Base-by-base conservation (phyloP, 441 rosid genomes). In the Mallotus repandus region DNA sequence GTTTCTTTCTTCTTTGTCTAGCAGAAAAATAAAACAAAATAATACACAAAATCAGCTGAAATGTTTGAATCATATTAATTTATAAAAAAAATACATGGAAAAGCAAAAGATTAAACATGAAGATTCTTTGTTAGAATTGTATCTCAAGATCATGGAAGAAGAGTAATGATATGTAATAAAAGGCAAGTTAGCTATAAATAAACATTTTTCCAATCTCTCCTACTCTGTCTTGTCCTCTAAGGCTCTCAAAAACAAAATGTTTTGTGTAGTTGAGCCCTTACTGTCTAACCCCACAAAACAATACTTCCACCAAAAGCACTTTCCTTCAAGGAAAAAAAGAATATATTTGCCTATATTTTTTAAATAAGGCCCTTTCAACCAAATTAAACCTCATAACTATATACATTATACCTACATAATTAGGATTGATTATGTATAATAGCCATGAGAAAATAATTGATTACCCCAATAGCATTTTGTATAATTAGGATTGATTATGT, bases 281-380 rank as follows among this genome's bases (percentile, higher is more conserved):
- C 80, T 82, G 77, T 88, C 92, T 84, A 87, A 78, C 75, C 35
- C 87, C 89, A 84, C 74, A 77, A 70, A 6, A 68, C 76, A 79
- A 85, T 72, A 77, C 94, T 89, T 91, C 76, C 68, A 57, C 70
- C 74, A 73, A 76, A 88, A 89, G 91, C 89, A 88, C 81, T 61
- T 78, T 69, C 81, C 74, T 73, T 19, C 68, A 41, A 71, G 56
- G 65, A 75, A 75, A 76, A 74, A 62, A 61, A 82, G 41, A 38
- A 38, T 38, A 69, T 69, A 83, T 69, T 71, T 72, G 81, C 86
- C 82, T 62, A 57, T 76, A 69, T 71, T 75, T 69, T 78, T 66
- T 66, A 46, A 45, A 71, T 6, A 38, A 38, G 7, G 78, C 79
- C 86, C 80, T 80, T 76, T 53, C 85, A 80, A 83, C 84, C 69